Conservation (phyloP, 768 basidiomycete genomes). For the Phlebiopsis gigantea region DNA sequence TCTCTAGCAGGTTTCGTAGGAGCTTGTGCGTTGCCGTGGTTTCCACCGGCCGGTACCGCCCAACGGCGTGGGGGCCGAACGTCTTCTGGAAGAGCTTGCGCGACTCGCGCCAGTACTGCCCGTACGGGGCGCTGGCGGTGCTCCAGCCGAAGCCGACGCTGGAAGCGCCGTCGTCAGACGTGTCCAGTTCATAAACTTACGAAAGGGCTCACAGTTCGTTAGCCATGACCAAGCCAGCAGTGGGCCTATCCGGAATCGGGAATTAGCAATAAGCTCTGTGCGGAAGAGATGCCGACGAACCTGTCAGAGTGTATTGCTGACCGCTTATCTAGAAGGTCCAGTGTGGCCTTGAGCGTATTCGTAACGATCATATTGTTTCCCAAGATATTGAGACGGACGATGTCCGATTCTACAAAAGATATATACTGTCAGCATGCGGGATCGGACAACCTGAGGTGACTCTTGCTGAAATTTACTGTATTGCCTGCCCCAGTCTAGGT, state of each 20-base stretch:
- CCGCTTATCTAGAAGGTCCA: conserved; percentile 30
- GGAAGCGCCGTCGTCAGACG: not conserved
- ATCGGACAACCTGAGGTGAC: not conserved
- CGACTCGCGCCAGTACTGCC: not conserved
- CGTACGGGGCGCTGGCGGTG: conserved; percentile 7
- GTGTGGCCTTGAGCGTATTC: conserved; percentile 26
- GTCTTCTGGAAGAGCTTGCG: not conserved
- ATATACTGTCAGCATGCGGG: not conserved
- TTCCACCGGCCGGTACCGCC: not conserved
- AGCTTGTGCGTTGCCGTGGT: not conserved
- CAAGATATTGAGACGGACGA: not conserved
- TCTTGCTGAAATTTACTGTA: not conserved
- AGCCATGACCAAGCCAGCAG: conserved; percentile 7
- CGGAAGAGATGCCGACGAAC: not conserved
- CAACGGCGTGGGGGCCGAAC: not conserved
- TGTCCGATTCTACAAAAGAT: not conserved
- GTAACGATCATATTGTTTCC: conserved; percentile 26
- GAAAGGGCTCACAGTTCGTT: conserved; percentile 7
- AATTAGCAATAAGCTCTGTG: no score
- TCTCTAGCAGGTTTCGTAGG: not conserved
- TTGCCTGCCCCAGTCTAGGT: not conserved
- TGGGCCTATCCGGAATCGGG: no score
- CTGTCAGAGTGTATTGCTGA: conserved; percentile 15
- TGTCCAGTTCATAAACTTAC: not conserved
- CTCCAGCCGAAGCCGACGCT: conserved; percentile 14